phyloP scores from a whole-genome alignment of 768 basidiomycete species.

The Chalciporus chontae region DNA sequence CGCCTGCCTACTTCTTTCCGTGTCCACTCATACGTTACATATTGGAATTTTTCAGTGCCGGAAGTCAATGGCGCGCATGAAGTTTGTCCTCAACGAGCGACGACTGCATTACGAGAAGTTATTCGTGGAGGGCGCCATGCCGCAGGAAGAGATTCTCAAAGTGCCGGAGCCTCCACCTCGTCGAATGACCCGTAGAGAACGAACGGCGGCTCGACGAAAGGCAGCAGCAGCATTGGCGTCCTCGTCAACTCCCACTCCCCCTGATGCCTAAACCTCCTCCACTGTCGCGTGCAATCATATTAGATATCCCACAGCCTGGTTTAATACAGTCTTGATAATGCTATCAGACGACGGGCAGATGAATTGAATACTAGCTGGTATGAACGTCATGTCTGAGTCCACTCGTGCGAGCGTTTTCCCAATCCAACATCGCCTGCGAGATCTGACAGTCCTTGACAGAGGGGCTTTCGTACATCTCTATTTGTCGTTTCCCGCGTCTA shows the following conservation, averaged over 20 bases:
- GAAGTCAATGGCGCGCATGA: constrained; percentile 96
- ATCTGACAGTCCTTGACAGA: constrained; percentile 75
- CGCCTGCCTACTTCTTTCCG: background rate
- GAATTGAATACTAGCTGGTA: constrained; percentile 10
- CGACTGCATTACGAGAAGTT: constrained; percentile 68
- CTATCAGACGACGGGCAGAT: constrained; percentile 4
- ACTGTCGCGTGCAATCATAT: constrained; percentile 3
- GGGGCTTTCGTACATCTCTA: constrained; percentile 65
- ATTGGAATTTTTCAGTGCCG: constrained; percentile 55
- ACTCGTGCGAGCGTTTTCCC: constrained; percentile 42
- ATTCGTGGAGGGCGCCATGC: constrained; percentile 14
- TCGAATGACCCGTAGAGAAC: constrained; percentile 21
- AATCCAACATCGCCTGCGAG: constrained; percentile 64
- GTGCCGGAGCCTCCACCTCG: constrained; percentile 11
- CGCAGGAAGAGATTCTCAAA: constrained; percentile 16
- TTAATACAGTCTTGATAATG: constrained; percentile 3
- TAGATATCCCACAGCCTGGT: constrained; percentile 6
- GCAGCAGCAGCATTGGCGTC: background rate
- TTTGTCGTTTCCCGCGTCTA: constrained; percentile 61
- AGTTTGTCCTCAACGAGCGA: constrained; percentile 87
- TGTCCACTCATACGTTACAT: background rate
- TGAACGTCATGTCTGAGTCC: background rate
- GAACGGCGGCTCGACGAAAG: constrained; percentile 16
- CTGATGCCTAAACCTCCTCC: constrained; percentile 1
- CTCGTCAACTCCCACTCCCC: background rate